Evolutionary conservation across 1,284 basidiomycete species (phyloP), one percentile per base, ranked within the genome.

Genomic region (Boletus sp.): DNA sequence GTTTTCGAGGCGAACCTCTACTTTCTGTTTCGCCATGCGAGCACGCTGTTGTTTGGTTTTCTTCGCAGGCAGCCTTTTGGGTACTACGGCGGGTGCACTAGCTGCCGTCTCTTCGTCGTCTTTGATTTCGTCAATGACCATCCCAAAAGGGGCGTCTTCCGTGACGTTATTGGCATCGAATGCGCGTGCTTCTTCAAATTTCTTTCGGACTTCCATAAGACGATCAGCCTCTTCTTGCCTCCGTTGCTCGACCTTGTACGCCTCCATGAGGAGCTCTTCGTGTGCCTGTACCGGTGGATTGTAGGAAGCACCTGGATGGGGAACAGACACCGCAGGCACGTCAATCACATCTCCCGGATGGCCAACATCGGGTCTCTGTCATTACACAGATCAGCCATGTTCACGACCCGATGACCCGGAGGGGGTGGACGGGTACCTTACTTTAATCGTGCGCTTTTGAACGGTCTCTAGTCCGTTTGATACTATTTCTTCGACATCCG

Each of bases 251-350:
- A 78, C 70, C 49, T 83, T 76, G 52, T 84, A 77, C 0, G 93
- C 94, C 41, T 77, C 63, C 12, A 78, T 71, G 14, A 99, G 68
- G 2, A 97, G 79, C 38, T 81, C 81, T 49, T 84, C 79, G 64
- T 97, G 91, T 1, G 85, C 81, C 8, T 80, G 76, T 13, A 79
- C 81, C 0, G 84, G 80, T 0, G 95, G 95, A 66, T 98, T 98
- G 69, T 99, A 98, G n/a, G 91, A 94, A 6, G 85, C 80, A 16
- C 95, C 95, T 23, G 84, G 82, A 55, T 91, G 90, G 0, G 95
- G 95, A 6, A 81, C 67, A 1, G 78, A 67, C 2, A 94, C 77
- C 0, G 90, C 85, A 4, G 85, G 79, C 0, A 84, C 54, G 8
- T 74, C 68, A 46, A 88, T 89, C 19, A 66, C 47, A 14, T 76